Base-by-base conservation (phyloP, 1,284 basidiomycete genomes). In the Marasmius oreades region DNA sequence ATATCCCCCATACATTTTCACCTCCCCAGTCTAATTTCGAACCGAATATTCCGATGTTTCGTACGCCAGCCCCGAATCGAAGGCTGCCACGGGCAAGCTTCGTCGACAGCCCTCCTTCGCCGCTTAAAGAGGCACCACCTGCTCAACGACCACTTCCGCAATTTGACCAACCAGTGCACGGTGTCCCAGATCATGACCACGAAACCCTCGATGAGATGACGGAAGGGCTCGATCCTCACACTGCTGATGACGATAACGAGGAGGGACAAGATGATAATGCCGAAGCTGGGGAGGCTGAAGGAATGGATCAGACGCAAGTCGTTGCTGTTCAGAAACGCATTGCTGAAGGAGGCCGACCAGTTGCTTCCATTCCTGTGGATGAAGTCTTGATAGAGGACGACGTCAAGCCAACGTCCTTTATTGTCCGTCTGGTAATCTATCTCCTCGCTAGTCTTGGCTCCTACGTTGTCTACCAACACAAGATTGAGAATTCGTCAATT, bases 401-500 rank as follows among this genome's bases (percentile, higher is more conserved):
- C 18, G 51, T 53, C 11, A 58, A 58, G 50, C 50, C 55, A 11
- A 48, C 53, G 28, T 31, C 57, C 67, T 45, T 57, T 75, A 50
- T 61, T 74, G 43, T 74, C 52, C 33, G 81, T 56, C 14, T 81
- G 66, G 44, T 79, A 58, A 46, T 67, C 59, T 64, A 77, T 5
- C 56, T 77, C 34, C 56, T 77, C 16, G 55, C 79, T 14, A 66
- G 73, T 51, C 61, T 44, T 43, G 24, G 53, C 24, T 72, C 76
- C 16, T 69, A 78, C 61, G 64, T 78, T 39, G 67, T 77, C 39
- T 68, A 76, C 61, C 74, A 78, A 26, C 87, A 82, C 73, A 90
- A 90, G 70, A 61, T 67, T 5, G 81, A 90, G 59, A 93, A 90
- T 4, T 72, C 86, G 0, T 69, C 77, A 1, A 85, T 94, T 62